phyloP scores from a whole-genome alignment of 805 yeast species.

The Torulaspora delbrueckii region DNA sequence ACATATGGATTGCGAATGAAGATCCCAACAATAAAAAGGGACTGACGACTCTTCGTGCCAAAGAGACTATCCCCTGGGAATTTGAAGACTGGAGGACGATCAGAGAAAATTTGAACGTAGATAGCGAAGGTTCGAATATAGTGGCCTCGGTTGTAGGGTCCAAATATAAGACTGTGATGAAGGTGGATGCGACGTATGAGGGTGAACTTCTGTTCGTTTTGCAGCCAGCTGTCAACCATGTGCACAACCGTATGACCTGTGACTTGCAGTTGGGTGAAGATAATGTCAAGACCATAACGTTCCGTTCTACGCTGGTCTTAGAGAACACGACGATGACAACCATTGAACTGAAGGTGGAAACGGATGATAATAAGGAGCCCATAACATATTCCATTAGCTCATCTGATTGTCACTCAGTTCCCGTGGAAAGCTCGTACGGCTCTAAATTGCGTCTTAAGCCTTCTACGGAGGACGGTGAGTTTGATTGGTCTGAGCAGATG shows the following conservation, averaged over 20 bases:
- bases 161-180: constrained; percentile 47
- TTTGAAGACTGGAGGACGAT: constrained; percentile 91
- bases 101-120: constrained; percentile 72
- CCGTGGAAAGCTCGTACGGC: constrained; percentile 62
- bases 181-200: constrained; percentile 68
- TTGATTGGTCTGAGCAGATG: constrained; percentile 61
- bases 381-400: constrained; percentile 45
- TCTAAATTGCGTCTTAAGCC: constrained; percentile 62
- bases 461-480: constrained; percentile 43
- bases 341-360: constrained; percentile 40
- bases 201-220: constrained; percentile 76
- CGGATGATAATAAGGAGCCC: constrained; percentile 33
- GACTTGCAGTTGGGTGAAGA: constrained; percentile 67
- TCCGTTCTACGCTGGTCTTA: constrained; percentile 70
- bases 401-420: constrained; percentile 59
- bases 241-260: constrained; percentile 71
- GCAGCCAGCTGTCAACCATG: constrained; percentile 53
- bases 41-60: constrained; percentile 41
- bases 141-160: constrained; percentile 59
- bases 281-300: constrained; percentile 69
- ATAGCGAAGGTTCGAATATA: constrained; percentile 53
- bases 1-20: constrained; percentile 69
- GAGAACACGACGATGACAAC: constrained; percentile 63
- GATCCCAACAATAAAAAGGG: constrained; percentile 25
- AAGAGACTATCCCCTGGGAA: constrained; percentile 68